phyloP scores from a whole-genome alignment of 2,329 filamentous ascomycete species.

The Talaromyces marneffei region DNA sequence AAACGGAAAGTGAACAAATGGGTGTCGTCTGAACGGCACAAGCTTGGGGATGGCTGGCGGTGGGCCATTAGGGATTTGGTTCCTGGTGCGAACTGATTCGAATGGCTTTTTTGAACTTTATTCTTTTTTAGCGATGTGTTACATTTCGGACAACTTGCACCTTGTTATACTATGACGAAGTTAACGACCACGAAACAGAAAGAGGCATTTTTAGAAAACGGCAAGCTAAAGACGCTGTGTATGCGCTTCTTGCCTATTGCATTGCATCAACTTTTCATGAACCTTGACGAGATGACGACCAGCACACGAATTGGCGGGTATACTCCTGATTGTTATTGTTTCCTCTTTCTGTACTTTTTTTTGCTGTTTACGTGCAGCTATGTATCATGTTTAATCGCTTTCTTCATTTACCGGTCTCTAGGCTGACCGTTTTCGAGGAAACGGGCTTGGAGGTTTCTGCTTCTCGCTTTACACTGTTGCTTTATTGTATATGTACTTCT shows the following conservation, averaged over 20 bases:
- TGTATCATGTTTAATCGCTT: slow-evolving; percentile 3
- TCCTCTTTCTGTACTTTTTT: background rate
- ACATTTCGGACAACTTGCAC: background rate
- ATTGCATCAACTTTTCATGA: slow-evolving; percentile 10
- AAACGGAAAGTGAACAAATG: slow-evolving; percentile 79
- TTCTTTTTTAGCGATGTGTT: slow-evolving; percentile 1
- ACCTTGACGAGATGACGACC: slow-evolving; percentile 10
- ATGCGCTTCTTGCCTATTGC: slow-evolving; percentile 5
- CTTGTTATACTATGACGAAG: slow-evolving; percentile 4
- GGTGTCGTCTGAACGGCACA: slow-evolving; percentile 56
- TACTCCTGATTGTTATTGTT: slow-evolving; percentile 1
- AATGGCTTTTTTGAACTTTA: background rate
- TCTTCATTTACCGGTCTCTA: background rate
- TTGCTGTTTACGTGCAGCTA: background rate
- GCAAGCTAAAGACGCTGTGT: background rate
- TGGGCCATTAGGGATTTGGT: slow-evolving; percentile 61
- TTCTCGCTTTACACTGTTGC: background rate
- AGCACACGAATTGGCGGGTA: slow-evolving; percentile 7
- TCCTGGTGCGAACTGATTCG: slow-evolving; percentile 5
- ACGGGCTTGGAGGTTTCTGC: background rate
- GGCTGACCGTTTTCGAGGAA: background rate
- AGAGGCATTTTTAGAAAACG: background rate
- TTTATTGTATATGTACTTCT: background rate
- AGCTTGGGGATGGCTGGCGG: slow-evolving; percentile 57
- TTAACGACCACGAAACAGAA: slow-evolving; percentile 1